A percentile compares a stretch with the other conserved stretches of the same genome.
Evolutionary conservation across 2,329 filamentous ascomycete genomes (phyloP).

Genomic region (Sphaerostilbella broomeana): DNA sequence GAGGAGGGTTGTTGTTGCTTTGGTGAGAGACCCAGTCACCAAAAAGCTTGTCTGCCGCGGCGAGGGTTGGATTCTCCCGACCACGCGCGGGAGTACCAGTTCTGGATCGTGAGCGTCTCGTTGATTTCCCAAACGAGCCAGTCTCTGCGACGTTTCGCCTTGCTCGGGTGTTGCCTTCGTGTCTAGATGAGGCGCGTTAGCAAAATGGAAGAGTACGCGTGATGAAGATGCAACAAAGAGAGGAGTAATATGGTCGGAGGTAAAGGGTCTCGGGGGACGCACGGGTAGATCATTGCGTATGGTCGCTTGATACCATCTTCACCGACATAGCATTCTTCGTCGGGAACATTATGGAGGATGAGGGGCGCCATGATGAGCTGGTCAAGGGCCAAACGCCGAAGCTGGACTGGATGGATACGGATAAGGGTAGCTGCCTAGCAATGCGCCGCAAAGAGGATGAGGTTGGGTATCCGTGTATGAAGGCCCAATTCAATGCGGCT

Average conservation of each 20-base stretch:
- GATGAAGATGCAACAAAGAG: neutral
- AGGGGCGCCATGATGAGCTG: slow-evolving; percentile 50
- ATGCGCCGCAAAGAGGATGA: neutral
- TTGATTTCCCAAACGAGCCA: slow-evolving; percentile 62
- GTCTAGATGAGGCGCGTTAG: slow-evolving; percentile 24
- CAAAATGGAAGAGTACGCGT: neutral
- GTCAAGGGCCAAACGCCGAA: neutral
- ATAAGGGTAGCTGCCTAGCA: neutral
- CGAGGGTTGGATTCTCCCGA: slow-evolving; percentile 55
- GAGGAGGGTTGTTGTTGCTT: slow-evolving; percentile 17
- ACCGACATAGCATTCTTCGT: slow-evolving; percentile 60
- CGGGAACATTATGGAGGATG: slow-evolving; percentile 62
- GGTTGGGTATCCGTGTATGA: neutral
- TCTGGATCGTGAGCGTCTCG: slow-evolving; percentile 54
- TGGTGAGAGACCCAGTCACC: slow-evolving; percentile 50
- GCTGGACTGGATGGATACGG: neutral
- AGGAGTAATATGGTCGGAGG: slow-evolving; percentile 2
- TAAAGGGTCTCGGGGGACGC: slow-evolving; percentile 21
- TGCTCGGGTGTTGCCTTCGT: slow-evolving; percentile 40
- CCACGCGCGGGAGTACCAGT: slow-evolving; percentile 50
- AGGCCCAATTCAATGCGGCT: too few species aligned
- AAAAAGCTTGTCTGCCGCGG: slow-evolving; percentile 57
- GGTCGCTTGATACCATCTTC: slow-evolving; percentile 59
- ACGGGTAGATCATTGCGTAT: slow-evolving; percentile 62
- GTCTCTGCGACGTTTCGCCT: slow-evolving; percentile 52